Base-by-base conservation (phyloP, 2,329 filamentous ascomycete genomes). In the Cladosporium phlei region DNA sequence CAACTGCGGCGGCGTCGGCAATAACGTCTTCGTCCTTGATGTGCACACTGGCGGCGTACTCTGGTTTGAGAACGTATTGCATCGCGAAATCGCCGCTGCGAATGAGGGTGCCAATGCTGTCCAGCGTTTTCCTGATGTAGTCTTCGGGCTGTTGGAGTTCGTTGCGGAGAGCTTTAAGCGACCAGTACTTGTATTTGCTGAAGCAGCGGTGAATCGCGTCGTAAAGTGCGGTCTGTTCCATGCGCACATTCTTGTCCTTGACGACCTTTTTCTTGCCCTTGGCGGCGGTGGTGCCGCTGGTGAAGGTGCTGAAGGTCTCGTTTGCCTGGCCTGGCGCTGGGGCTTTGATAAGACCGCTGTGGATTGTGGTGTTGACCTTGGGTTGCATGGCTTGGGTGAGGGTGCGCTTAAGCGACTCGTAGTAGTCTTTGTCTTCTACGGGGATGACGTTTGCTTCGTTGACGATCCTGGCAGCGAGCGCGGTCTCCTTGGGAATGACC, bases 161-260 rank as follows among this genome's bases (percentile, higher is more conserved):
- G 40, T 81, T 76, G 53, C 88, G 88, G 56, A 98, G 78, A 4
- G 85, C 80, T 62, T 88, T 90, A 75, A 97, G 86, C n/a, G 86
- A 83, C 90, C 91, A 98, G 68, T 93, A 97, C 58, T 84, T 82
- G 74, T 86, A 95, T 59, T 85, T 74, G 47, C 83, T 80, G 80
- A 96, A 98, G 63, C 83, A 85, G 38, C 78, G 71, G 72, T 91
- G 89, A 51, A 98, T 82, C 54, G 80, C 78, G 69, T 96, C 90
- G 69, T 95, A 71, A 52, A 98, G 81, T 60, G 93, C 85, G 73
- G 88, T 85, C 66, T 90, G 83, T 34, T 88, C 83, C 69, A 97
- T 90, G 69, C 93, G 90, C 25, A 88, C 86, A 21, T 87, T 85
- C 73, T 97, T 96, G 69, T 88, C 83, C 79, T 58, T 69, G 66